A percentile compares a stretch with the other conserved stretches of the same genome.
Conservation (phyloP, 2,329 filamentous ascomycete genomes). For the Apiospora kogelbergensis region DNA sequence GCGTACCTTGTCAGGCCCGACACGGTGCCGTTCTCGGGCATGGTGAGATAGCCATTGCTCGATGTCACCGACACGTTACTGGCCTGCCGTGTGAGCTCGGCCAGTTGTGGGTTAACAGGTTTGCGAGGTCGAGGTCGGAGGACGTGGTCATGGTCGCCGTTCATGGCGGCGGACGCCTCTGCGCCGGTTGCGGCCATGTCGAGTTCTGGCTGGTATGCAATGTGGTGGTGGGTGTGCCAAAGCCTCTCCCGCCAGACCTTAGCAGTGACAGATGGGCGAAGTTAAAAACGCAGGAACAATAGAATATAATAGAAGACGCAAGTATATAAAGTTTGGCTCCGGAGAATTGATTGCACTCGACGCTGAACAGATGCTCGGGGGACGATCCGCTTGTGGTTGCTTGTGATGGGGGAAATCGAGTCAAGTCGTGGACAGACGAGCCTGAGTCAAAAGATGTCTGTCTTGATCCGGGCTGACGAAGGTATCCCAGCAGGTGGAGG, state of each 20-base stretch:
- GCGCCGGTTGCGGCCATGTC: constrained; percentile 16
- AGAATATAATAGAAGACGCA: background rate
- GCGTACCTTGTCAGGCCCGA: constrained; percentile 48
- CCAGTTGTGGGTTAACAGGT: constrained; percentile 47
- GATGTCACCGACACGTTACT: constrained; percentile 33
- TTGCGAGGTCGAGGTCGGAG: constrained; percentile 52
- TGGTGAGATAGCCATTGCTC: constrained; percentile 36
- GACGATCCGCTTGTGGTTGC: background rate
- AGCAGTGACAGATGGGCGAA: background rate
- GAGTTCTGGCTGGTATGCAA: background rate
- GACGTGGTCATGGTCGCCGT: constrained; percentile 39
- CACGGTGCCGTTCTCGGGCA: constrained; percentile 32
- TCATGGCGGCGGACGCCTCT: constrained; percentile 17
- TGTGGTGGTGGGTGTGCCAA: background rate
- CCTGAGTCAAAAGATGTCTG: background rate
- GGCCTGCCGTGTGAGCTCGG: constrained; percentile 42
- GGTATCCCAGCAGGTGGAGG: background rate
- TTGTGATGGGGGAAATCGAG: background rate
- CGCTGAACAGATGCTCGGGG: background rate
- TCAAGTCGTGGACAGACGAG: background rate
- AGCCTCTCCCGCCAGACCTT: background rate
- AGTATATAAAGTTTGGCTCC: background rate
- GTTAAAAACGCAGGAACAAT: background rate
- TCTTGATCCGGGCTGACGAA: background rate
- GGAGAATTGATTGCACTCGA: background rate